phyloP scores from a whole-genome alignment of 805 yeast genomes.

The Zygosaccharomyces bailii region DNA sequence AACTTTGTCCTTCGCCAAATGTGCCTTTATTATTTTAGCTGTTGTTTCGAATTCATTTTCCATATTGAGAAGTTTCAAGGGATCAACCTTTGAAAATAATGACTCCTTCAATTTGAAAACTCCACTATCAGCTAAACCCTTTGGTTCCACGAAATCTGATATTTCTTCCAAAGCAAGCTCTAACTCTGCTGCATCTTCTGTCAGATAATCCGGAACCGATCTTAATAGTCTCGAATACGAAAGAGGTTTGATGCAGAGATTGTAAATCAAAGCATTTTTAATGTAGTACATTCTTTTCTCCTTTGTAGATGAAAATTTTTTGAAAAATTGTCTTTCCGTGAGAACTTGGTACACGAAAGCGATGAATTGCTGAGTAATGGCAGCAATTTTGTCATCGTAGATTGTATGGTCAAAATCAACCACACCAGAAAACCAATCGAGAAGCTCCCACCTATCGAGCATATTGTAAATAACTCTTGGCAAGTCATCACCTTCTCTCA shows the following conservation, averaged over 20 bases:
- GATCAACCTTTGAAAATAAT: constrained; percentile 51
- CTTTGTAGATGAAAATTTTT: constrained; percentile 37
- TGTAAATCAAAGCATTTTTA: constrained; percentile 46
- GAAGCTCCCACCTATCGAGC: constrained; percentile 60
- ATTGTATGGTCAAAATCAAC: constrained; percentile 41
- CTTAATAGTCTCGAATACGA: constrained; percentile 50
- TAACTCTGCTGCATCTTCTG: constrained; percentile 38
- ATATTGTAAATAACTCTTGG: constrained; percentile 52
- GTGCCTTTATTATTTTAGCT: constrained; percentile 44
- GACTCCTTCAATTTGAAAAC: constrained; percentile 54
- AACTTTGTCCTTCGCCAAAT: constrained; percentile 40
- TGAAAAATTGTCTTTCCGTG: constrained; percentile 64
- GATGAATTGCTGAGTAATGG: constrained; percentile 76
- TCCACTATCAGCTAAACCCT: constrained; percentile 65
- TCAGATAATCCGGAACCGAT: constrained; percentile 35
- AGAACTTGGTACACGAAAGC: constrained; percentile 65
- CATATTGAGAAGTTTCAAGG: constrained; percentile 45
- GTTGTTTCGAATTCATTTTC: constrained; percentile 53
- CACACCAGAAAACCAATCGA: constrained; percentile 45
- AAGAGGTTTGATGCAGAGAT: constrained; percentile 49
- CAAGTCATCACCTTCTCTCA: constrained; percentile 49
- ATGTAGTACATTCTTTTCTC: constrained; percentile 35
- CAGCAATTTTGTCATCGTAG: constrained; percentile 45
- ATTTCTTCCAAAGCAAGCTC: constrained; percentile 55
- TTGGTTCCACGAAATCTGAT: constrained; percentile 60